Conservation (phyloP, 352 stramenopile genomes). For the Chrysophaeum taylorii region DNA sequence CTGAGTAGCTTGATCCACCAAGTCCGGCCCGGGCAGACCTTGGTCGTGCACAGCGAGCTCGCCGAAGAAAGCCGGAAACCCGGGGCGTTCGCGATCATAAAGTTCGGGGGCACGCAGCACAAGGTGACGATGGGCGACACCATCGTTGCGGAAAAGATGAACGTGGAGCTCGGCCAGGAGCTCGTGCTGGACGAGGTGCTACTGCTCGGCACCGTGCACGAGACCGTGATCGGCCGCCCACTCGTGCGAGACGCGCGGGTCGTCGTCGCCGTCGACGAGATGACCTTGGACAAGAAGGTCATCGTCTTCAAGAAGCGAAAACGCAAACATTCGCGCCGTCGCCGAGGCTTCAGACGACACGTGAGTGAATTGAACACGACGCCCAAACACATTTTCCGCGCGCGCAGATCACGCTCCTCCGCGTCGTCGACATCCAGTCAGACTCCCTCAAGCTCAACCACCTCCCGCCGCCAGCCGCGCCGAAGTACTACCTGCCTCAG, state of each 20-base stretch:
- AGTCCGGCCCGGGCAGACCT: neutral
- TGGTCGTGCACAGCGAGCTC: neutral
- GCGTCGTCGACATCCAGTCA: slow-evolving; percentile 28
- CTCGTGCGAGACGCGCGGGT: slow-evolving; percentile 40
- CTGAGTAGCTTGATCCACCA: slow-evolving; percentile 16
- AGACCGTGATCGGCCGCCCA: slow-evolving; percentile 53
- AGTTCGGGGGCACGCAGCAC: slow-evolving; percentile 47
- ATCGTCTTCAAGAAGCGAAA: slow-evolving; percentile 62
- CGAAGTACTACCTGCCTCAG: too few species aligned
- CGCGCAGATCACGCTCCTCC: slow-evolving; percentile 27
- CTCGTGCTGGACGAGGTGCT: slow-evolving; percentile 35
- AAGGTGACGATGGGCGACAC: slow-evolving; percentile 56
- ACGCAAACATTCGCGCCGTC: slow-evolving; percentile 51
- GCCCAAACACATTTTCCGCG: neutral
- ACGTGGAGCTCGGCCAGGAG: slow-evolving; percentile 21
- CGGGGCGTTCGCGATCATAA: slow-evolving; percentile 45
- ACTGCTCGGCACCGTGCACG: slow-evolving; percentile 40
- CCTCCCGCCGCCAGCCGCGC: too few species aligned
- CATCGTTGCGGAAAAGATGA: slow-evolving; percentile 50
- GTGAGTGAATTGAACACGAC: slow-evolving; percentile 28
- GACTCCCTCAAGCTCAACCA: too few species aligned
- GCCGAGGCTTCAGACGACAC: slow-evolving; percentile 46
- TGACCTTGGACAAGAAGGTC: slow-evolving; percentile 56
- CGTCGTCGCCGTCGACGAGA: slow-evolving; percentile 64
- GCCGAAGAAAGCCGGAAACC: neutral